These are phyloP conservation scores for Gnaphalium uliginosum DNA, from an alignment of 129 eudicot genomes.

Conservation along the genomic window DNA sequence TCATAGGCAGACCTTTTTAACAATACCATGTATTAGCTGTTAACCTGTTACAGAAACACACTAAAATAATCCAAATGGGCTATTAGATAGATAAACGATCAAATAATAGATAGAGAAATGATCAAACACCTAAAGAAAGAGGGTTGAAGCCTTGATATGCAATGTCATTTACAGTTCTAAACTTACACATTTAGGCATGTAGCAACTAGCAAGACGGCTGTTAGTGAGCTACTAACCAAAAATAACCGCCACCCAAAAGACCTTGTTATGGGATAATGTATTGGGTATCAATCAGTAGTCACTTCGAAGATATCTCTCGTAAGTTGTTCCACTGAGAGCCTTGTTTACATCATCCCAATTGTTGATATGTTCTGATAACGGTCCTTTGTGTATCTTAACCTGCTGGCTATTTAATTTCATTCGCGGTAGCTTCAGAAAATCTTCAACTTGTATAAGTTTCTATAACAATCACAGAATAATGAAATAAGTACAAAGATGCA, in stretches of 20 bases:
- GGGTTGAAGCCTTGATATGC: neutral
- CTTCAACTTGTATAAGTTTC: constrained; percentile 74
- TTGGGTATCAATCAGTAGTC: constrained; percentile 44
- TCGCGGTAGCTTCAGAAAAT: constrained; percentile 59
- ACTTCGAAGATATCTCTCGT: constrained; percentile 66
- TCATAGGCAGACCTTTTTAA: neutral
- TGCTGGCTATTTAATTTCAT: constrained; percentile 66
- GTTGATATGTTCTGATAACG: constrained; percentile 61
- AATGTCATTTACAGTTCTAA: constrained; percentile 15
- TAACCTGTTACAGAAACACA: neutral
- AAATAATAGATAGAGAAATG: neutral
- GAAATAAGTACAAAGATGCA: neutral
- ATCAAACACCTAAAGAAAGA: neutral
- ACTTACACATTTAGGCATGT: neutral
- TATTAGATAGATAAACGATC: neutral
- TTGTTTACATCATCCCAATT: constrained; percentile 73
- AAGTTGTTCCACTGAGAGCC: constrained; percentile 69
- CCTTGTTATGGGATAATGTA: neutral
- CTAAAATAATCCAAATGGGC: neutral
- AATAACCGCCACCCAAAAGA: neutral
- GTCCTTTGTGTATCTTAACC: constrained; percentile 84
- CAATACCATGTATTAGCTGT: neutral
- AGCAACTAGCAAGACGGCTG: neutral
- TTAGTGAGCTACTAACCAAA: constrained; percentile 22
- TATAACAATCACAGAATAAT: constrained; percentile 32